A percentile compares a stretch with the other conserved stretches of the same genome.
Conservation (phyloP, 805 yeast genomes). For the Peterozyma xylosa region DNA sequence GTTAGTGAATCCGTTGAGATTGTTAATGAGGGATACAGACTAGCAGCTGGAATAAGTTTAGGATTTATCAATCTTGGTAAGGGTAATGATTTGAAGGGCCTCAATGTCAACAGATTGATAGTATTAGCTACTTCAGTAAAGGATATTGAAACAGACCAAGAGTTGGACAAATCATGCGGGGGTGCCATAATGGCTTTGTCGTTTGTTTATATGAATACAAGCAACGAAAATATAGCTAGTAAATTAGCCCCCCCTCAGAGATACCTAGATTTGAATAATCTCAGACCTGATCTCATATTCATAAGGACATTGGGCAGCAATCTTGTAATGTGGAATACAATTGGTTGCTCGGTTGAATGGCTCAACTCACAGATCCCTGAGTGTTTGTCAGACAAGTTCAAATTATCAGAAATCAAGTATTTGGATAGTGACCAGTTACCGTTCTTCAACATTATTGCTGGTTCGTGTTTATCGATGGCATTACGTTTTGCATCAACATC, state of each 20-base stretch:
- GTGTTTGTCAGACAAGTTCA: slow-evolving; percentile 25
- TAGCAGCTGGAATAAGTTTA: slow-evolving; percentile 82
- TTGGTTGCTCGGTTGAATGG: slow-evolving; percentile 48
- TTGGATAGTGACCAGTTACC: slow-evolving; percentile 58
- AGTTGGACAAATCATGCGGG: slow-evolving; percentile 53
- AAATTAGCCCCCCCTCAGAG: slow-evolving; percentile 57
- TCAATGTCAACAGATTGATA: slow-evolving; percentile 51
- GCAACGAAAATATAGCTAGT: slow-evolving; percentile 48
- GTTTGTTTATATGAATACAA: slow-evolving; percentile 66
- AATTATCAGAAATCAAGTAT: slow-evolving; percentile 16
- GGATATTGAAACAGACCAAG: slow-evolving; percentile 54
- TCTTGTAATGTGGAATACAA: slow-evolving; percentile 64
- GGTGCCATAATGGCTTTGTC: slow-evolving; percentile 77
- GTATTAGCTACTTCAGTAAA: slow-evolving; percentile 51
- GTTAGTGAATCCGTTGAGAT: slow-evolving; percentile 45
- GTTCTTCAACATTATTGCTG: slow-evolving; percentile 61
- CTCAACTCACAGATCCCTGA: slow-evolving; percentile 48
- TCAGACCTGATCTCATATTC: slow-evolving; percentile 72
- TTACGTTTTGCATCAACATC: slow-evolving; percentile 70
- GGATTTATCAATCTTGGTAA: slow-evolving; percentile 81
- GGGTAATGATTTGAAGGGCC: slow-evolving; percentile 53
- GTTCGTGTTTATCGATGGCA: slow-evolving; percentile 68
- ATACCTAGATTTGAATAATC: slow-evolving; percentile 53
- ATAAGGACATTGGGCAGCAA: slow-evolving; percentile 57
- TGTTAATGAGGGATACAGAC: slow-evolving; percentile 72